A percentile compares a stretch with the other conserved stretches of the same genome.
These are phyloP conservation scores for Flaveria trinervia DNA, from an alignment of 129 eudicot genomes.

Conservation along the genomic window DNA sequence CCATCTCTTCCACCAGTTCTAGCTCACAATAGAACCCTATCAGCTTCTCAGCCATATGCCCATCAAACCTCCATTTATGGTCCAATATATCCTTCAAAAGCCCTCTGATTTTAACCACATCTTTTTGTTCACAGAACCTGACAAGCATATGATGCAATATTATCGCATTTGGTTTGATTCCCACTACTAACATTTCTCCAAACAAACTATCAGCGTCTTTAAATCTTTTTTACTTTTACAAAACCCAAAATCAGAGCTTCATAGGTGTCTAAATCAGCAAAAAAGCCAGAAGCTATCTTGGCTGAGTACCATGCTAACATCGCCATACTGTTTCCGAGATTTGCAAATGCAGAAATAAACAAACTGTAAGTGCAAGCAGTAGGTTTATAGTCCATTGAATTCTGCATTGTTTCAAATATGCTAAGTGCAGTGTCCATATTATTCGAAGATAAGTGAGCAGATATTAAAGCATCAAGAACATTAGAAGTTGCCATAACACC, in stretches of 20 bases:
- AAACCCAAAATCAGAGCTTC: conserved; percentile 49
- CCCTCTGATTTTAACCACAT: conserved; percentile 33
- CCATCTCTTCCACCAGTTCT: conserved; percentile 49
- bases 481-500: conserved; percentile 50
- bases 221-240: conserved; percentile 35
- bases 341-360: conserved; percentile 56
- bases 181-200: conserved; percentile 51
- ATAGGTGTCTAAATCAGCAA: conserved; percentile 41
- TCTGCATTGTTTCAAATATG: conserved; percentile 62
- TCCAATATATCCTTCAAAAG: conserved; percentile 33
- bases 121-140: conserved; percentile 42
- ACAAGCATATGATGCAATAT: conserved; percentile 42
- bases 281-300: conserved; percentile 46
- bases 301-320: conserved; percentile 56
- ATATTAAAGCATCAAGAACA: conserved; percentile 50
- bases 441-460: conserved; percentile 47
- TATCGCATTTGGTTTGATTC: conserved; percentile 38
- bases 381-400: conserved; percentile 46
- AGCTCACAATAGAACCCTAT: conserved; percentile 39
- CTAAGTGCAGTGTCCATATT: conserved; percentile 54
- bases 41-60: conserved; percentile 34
- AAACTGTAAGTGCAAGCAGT: conserved; percentile 53
- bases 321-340: conserved; percentile 40
- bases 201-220: conserved; percentile 45
- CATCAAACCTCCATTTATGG: conserved; percentile 35